Conservation (phyloP, 768 basidiomycete genomes). For the Daedalea quercina region DNA sequence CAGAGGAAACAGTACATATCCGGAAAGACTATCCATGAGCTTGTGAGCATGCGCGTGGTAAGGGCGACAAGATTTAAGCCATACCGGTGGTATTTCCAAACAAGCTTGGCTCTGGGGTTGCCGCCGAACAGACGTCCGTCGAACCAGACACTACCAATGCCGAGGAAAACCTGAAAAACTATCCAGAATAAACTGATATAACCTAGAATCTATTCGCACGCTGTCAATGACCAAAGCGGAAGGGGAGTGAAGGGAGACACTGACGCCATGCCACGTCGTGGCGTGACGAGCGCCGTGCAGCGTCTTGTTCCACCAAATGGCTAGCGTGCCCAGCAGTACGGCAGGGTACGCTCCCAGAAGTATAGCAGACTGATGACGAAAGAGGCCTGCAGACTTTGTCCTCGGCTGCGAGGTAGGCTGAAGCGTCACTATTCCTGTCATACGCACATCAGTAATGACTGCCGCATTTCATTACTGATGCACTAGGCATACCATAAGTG, state of each 20-base stretch:
- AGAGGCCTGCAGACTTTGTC: slow-evolving; percentile 60
- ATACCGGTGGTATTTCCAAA: slow-evolving; percentile 85
- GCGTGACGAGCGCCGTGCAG: slow-evolving; percentile 48
- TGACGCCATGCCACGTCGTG: slow-evolving; percentile 69
- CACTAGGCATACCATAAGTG: slow-evolving; percentile 36
- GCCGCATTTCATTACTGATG: not conserved
- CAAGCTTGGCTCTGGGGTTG: slow-evolving; percentile 55
- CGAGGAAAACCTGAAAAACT: slow-evolving; percentile 50
- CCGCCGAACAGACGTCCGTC: slow-evolving; percentile 67
- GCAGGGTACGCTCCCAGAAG: slow-evolving; percentile 48
- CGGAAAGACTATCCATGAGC: slow-evolving; percentile 46
- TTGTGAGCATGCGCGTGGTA: not conserved
- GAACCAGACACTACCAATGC: slow-evolving; percentile 76
- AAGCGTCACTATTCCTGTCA: slow-evolving; percentile 62
- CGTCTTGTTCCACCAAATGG: slow-evolving; percentile 59
- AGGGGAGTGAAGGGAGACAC: slow-evolving; percentile 15
- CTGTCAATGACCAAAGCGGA: not conserved
- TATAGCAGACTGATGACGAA: slow-evolving; percentile 62
- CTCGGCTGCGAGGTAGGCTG: slow-evolving; percentile 65
- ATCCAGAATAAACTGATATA: slow-evolving; percentile 58
- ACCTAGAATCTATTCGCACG: slow-evolving; percentile 52
- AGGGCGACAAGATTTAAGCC: slow-evolving; percentile 2
- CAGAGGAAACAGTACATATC: slow-evolving; percentile 61
- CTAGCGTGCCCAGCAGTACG: slow-evolving; percentile 52
- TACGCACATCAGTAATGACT: not conserved